phyloP scores from a whole-genome alignment of 495 filamentous ascomycete species.

The Eremomyces bilateralis region DNA sequence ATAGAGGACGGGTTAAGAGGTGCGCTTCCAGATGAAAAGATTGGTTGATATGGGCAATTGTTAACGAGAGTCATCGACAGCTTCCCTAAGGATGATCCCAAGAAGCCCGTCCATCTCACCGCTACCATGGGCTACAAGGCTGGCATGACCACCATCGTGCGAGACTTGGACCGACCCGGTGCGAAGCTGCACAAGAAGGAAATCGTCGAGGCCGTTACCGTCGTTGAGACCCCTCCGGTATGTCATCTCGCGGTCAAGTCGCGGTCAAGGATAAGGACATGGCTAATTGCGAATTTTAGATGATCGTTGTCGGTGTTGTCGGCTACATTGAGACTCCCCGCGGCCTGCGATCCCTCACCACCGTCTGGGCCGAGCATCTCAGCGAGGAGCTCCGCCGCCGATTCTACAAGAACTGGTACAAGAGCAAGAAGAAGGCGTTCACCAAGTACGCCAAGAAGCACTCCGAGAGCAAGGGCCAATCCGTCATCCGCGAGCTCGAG shows the following conservation, averaged over 20 bases:
- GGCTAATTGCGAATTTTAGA: slow-evolving; percentile 44
- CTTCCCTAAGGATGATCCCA: slow-evolving; percentile 99
- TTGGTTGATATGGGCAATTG: neutral
- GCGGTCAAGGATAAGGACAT: slow-evolving; percentile 10
- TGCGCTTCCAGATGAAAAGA: slow-evolving; percentile 14
- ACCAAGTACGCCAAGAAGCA: slow-evolving; percentile 99
- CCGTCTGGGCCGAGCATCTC: slow-evolving; percentile 98
- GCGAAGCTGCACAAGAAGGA: slow-evolving; percentile 99
- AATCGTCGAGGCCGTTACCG: slow-evolving; percentile 94
- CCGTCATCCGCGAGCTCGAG: slow-evolving; percentile 90
- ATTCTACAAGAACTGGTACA: slow-evolving; percentile 99
- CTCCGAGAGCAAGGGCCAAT: slow-evolving; percentile 70
- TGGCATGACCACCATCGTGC: slow-evolving; percentile 99
- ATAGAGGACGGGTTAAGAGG: slow-evolving; percentile 98
- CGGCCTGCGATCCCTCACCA: slow-evolving; percentile 96
- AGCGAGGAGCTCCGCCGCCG: slow-evolving; percentile 96
- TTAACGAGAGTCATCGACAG: slow-evolving; percentile 21
- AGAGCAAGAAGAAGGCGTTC: slow-evolving; percentile 99
- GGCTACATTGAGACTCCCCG: slow-evolving; percentile 99
- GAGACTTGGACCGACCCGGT: slow-evolving; percentile 96
- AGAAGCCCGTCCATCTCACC: slow-evolving; percentile 98
- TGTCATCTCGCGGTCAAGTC: slow-evolving; percentile 25
- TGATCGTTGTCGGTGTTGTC: slow-evolving; percentile 97
- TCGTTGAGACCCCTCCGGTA: slow-evolving; percentile 99
- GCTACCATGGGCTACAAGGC: slow-evolving; percentile 99